Base-by-base conservation (phyloP, 306 rosid genomes). In the Gastrolobium villosum region DNA sequence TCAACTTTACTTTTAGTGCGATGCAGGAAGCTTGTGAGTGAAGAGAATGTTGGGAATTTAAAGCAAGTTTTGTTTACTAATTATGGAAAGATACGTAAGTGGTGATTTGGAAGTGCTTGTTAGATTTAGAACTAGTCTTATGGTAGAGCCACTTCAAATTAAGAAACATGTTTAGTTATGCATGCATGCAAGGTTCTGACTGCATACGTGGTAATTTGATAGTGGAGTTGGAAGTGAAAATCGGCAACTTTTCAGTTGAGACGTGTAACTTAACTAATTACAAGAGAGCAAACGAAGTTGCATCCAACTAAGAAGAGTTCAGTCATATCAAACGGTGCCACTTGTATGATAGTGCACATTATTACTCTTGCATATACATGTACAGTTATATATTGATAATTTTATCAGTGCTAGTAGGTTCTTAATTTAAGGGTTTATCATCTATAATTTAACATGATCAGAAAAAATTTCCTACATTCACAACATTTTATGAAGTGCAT, bases 51-150 rank as follows among this genome's bases (percentile, higher is more conserved):
- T 13, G 74, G 65, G 48, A n/a, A 57, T 81, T 84, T 59, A 72
- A 76, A 52, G 77, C 10, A 13, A 31, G 0, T 41, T 39, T 26
- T 70, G 61, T 35, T 64, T 41, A 4, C 72, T 75, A 72, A 50
- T 61, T 26, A 31, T 65, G 10, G 35, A 76, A 76, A 83, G 4
- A 40, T 10, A 48, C 48, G 0, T 28, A 44, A 32, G 59, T 36
- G 67, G 49, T 57, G 74, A 44, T 61, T 2, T 11, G 0, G 37
- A 35, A 65, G 50, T 53, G 74, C 26, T 65, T 48, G 67, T 4
- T 79, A 41, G 5, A 49, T 5, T 37, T 30, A 39, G 87, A 79
- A 72, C 87, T 79, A 10, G 66, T 84, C 87, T 79, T 63, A 44
- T 36, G 82, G 75, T 46, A 10, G 36, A 34, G 4, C 5, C 14